These are phyloP conservation scores for Ceratocystis albifundus DNA, from an alignment of 2,329 filamentous ascomycete genomes.

Conservation along the genomic window DNA sequence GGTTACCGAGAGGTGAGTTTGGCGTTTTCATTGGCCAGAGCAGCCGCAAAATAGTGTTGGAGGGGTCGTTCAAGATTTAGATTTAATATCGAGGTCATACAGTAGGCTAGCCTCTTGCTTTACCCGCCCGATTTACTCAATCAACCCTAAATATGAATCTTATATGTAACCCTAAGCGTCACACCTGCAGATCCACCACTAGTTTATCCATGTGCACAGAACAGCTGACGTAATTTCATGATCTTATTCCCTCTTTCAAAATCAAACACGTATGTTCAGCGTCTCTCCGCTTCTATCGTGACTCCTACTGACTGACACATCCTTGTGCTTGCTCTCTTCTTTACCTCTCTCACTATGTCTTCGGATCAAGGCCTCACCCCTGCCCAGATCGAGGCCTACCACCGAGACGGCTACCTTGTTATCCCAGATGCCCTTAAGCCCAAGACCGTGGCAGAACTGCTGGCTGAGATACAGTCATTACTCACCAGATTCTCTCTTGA, in stretches of 20 bases:
- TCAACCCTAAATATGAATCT: neutral
- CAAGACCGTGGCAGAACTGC: conserved; percentile 53
- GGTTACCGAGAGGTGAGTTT: conserved; percentile 37
- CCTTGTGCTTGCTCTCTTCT: neutral
- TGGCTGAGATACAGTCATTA: conserved; percentile 62
- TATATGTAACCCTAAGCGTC: neutral
- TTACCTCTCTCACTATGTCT: conserved; percentile 1
- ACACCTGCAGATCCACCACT: no score
- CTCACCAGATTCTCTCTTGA: conserved; percentile 66
- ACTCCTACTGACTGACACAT: no score
- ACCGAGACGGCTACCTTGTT: conserved; percentile 79
- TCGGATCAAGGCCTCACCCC: conserved; percentile 48
- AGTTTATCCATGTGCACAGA: no score
- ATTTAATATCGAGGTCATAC: conserved; percentile 27
- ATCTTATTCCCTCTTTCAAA: no score
- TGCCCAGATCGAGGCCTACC: conserved; percentile 60
- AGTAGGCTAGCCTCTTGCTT: no score
- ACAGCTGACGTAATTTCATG: no score
- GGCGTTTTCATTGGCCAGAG: conserved; percentile 38
- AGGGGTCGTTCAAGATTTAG: conserved; percentile 32
- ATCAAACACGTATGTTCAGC: no score
- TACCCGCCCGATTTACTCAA: no score
- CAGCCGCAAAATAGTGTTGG: conserved; percentile 36
- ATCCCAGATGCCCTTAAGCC: conserved; percentile 63
- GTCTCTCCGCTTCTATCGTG: no score